Percentiles rank a stretch among this genome's conserved stretches.
Conservation (phyloP, 345 rosid genomes). For the Carallia brachiata region DNA sequence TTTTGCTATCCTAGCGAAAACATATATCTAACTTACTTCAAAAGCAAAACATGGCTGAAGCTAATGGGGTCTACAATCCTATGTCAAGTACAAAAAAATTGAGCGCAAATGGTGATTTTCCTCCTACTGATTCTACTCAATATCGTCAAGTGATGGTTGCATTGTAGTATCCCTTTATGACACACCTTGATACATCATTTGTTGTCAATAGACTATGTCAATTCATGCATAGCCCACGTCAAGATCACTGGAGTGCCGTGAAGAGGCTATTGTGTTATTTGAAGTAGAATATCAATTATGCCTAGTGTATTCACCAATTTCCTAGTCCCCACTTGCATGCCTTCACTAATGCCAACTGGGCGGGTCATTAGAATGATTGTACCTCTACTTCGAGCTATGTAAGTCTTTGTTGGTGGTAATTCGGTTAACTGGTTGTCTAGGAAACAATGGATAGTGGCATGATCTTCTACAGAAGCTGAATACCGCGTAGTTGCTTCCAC, state of each 20-base stretch:
- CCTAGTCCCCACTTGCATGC: background rate
- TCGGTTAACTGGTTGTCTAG: background rate
- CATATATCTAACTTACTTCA: background rate
- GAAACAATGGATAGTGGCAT: background rate
- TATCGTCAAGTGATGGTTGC: background rate
- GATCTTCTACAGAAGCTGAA: background rate
- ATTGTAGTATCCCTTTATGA: background rate
- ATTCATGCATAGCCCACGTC: background rate
- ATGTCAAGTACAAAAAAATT: background rate
- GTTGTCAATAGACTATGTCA: background rate
- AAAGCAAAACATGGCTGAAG: background rate
- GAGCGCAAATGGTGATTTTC: background rate
- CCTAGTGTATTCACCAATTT: too few species aligned
- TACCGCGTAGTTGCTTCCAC: background rate
- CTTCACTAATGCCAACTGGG: background rate
- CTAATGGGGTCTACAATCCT: background rate
- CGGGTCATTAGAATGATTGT: background rate
- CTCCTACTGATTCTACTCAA: background rate
- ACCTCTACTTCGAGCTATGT: background rate
- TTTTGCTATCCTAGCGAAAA: background rate
- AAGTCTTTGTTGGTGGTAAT: background rate
- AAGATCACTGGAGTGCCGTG: background rate
- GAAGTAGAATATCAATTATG: too few species aligned
- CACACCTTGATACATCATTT: too few species aligned
- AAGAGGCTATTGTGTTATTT: too few species aligned